Conservation (phyloP, 371 early-diverging fungal genomes). For the Mucor saturninus region DNA sequence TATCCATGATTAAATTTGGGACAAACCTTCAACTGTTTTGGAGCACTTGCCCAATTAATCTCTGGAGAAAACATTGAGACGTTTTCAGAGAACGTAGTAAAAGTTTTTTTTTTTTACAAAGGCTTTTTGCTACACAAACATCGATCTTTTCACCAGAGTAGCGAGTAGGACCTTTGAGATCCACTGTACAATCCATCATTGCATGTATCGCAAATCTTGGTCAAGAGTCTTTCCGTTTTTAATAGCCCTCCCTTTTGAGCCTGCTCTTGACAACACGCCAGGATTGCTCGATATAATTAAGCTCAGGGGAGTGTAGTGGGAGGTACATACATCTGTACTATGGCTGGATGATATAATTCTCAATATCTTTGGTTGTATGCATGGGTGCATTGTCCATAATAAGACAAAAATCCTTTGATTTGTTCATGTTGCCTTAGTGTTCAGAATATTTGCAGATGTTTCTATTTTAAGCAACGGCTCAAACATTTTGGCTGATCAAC, state of each 20-base stretch:
- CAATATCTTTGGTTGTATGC: constrained; percentile 1
- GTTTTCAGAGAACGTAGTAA: not conserved
- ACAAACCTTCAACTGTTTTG: not conserved
- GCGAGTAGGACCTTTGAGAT: no score
- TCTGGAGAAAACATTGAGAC: not conserved
- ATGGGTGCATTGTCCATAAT: constrained; percentile 1
- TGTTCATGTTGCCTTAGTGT: constrained; percentile 1
- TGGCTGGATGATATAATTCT: constrained; percentile 2
- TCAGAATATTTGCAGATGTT: not conserved
- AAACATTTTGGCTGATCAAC: no score
- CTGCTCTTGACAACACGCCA: no score
- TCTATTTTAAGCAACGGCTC: no score
- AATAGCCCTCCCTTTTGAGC: no score
- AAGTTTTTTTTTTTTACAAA: constrained; percentile 3
- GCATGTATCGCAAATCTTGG: no score
- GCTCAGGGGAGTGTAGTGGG: no score
- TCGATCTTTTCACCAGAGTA: not conserved
- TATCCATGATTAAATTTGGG: no score
- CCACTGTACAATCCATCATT: no score
- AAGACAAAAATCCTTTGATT: constrained; percentile 5
- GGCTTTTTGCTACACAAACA: constrained; percentile 9
- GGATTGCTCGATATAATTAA: no score
- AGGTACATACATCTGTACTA: not conserved
- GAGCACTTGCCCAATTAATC: constrained; percentile 2
- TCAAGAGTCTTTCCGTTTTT: no score